These are phyloP conservation scores for Colletotrichum sp. DNA, from an alignment of 2,329 filamentous ascomycete species.

Conservation along the genomic window DNA sequence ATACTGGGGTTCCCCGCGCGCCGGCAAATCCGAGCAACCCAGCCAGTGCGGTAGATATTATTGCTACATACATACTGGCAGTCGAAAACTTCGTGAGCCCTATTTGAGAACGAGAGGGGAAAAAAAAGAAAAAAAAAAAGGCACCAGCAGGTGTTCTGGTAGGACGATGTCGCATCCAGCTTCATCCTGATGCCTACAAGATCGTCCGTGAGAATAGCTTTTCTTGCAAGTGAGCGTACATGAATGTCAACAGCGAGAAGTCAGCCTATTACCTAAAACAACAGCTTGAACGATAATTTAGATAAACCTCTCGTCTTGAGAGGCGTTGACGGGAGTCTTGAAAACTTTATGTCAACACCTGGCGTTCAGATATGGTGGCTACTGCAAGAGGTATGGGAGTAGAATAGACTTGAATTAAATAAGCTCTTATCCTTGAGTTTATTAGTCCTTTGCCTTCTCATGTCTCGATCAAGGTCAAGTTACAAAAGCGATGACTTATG, in stretches of 20 bases:
- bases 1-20: background rate
- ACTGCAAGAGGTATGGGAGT: background rate
- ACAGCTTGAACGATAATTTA: background rate
- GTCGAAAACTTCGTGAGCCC: background rate
- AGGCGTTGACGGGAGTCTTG: background rate
- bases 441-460: background rate
- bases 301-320: background rate
- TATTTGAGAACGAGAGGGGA: background rate
- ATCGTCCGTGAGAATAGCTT: background rate
- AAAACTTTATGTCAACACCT: background rate
- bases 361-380: background rate
- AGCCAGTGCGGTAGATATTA: background rate
- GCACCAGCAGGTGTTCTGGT: background rate
- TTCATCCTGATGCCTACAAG: background rate
- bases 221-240: background rate
- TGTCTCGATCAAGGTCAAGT: background rate
- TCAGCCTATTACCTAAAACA: background rate
- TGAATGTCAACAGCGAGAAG: fast-evolving
- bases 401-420: background rate
- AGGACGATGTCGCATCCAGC: background rate
- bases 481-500: background rate
- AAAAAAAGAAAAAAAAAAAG: background rate
- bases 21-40: background rate
- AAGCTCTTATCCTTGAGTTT: background rate
- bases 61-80: background rate